Percentiles rank a stretch among this genome's conserved stretches.
Conservation (phyloP, 352 stramenopile species). For the Phytopythium ostracodes region DNA sequence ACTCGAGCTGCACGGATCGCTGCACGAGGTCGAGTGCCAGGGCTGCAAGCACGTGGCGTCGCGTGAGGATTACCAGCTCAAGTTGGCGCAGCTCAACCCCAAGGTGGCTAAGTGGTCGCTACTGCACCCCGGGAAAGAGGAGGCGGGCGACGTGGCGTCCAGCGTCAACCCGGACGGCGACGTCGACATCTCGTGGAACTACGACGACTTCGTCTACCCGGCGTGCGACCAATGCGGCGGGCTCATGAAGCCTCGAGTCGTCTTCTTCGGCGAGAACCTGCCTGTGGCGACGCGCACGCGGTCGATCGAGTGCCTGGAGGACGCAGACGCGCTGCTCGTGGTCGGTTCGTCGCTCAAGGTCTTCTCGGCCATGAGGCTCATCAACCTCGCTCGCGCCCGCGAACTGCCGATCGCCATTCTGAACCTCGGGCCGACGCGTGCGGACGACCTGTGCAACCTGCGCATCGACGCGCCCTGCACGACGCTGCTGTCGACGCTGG, state of each 20-base stretch:
- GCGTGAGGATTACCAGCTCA: conserved; percentile 85
- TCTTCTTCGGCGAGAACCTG: conserved; percentile 98
- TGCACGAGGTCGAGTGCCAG: conserved; percentile 85
- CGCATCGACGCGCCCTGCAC: conserved; percentile 68
- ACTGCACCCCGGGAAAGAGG: conserved; percentile 22
- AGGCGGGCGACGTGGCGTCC: conserved; percentile 53
- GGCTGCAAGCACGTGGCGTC: conserved; percentile 60
- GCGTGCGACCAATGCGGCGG: conserved; percentile 71
- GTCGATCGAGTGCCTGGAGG: conserved; percentile 65
- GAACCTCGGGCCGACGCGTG: conserved; percentile 86
- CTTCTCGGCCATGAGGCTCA: conserved; percentile 92
- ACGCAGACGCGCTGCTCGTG: conserved; percentile 88
- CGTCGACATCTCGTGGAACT: conserved; percentile 85
- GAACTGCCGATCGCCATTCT: conserved; percentile 82
- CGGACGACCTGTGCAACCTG: conserved; percentile 71
- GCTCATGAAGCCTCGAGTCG: conserved; percentile 85
- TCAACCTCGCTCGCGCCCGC: conserved; percentile 63
- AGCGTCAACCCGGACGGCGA: conserved; percentile 94
- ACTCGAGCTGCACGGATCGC: conserved; percentile 93
- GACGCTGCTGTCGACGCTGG: conserved; percentile 42
- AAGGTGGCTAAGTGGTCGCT: conserved; percentile 38
- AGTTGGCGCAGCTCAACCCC: conserved; percentile 81
- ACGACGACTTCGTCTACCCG: conserved; percentile 80
- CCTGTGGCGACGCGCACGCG: conserved; percentile 67
- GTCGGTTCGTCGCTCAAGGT: conserved; percentile 94